Evolutionary conservation across 768 basidiomycete species (phyloP).

Genomic region (Russula ochroleuca): DNA sequence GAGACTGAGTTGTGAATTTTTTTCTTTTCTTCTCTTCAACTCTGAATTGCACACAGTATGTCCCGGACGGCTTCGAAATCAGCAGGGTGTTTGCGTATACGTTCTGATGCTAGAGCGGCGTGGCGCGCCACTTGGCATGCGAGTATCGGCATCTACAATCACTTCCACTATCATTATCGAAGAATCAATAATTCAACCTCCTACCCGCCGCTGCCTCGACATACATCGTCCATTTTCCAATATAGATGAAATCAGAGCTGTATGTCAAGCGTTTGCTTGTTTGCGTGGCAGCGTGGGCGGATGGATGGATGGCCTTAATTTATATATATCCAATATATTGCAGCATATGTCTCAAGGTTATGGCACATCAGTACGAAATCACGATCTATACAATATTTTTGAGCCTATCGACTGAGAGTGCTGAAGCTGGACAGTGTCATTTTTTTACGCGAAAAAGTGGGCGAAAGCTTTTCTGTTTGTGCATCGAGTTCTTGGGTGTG

Average conservation of each 20-base stretch:
- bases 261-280: not conserved
- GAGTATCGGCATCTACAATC: not conserved
- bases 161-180: not conserved
- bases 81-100: slow-evolving; percentile 20
- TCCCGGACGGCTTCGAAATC: slow-evolving; percentile 18
- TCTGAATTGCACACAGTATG: slow-evolving; percentile 6
- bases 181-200: not conserved
- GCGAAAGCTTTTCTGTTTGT: too few species aligned
- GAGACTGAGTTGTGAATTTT: not conserved
- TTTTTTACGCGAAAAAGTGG: too few species aligned
- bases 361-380: not conserved
- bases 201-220: not conserved
- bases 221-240: not conserved
- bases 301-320: not conserved
- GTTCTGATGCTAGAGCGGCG: not conserved
- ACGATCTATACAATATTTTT: not conserved
- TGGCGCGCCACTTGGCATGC: not conserved
- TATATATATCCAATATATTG: not conserved
- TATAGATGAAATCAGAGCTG: not conserved
- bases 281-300: too few species aligned
- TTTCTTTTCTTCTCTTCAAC: not conserved
- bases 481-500: too few species aligned
- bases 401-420: too few species aligned
- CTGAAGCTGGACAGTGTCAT: too few species aligned
- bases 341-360: not conserved